A percentile compares a stretch with the other conserved stretches of the same genome.
Evolutionary conservation across 2,329 filamentous ascomycete species (phyloP).

Genomic region (Penicillium sp.): DNA sequence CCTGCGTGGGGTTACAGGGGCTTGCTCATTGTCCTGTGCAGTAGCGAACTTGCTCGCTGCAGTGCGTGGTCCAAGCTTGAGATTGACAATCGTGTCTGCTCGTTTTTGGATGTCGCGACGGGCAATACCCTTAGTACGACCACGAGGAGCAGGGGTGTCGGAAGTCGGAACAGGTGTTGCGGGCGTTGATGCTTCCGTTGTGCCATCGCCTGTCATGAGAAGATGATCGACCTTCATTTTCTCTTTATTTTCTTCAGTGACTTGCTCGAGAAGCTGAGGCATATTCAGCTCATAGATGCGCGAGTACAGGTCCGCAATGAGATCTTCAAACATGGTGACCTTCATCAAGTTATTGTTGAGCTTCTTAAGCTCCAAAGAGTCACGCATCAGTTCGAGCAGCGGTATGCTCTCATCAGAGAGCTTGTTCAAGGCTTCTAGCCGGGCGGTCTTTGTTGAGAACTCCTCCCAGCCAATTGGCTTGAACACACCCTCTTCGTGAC

Average conservation of each 20-base stretch:
- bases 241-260: constrained; percentile 50
- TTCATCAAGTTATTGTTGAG: constrained; percentile 90
- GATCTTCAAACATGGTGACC: constrained; percentile 80
- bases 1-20: constrained; percentile 17
- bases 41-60: constrained; percentile 28
- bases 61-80: constrained; percentile 37
- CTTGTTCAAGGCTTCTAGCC: constrained; percentile 64
- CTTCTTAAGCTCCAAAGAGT: constrained; percentile 71
- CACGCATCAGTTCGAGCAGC: constrained; percentile 66
- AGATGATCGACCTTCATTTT: constrained; percentile 54
- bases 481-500: constrained; percentile 68
- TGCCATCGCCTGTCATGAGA: constrained; percentile 43
- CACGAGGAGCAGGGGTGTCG: constrained; percentile 40
- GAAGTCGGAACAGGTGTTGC: constrained; percentile 36
- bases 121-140: constrained; percentile 62
- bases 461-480: constrained; percentile 67
- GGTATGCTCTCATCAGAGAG: constrained; percentile 51
- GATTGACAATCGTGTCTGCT: constrained; percentile 60
- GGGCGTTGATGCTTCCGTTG: constrained; percentile 35
- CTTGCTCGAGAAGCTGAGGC: constrained; percentile 44
- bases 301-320: constrained; percentile 90
- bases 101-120: constrained; percentile 62
- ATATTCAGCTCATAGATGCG: constrained; percentile 50
- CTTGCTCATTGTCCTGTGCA: constrained; percentile 27
- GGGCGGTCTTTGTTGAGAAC: constrained; percentile 63